Conservation (phyloP, 148 eudicot genomes). For the Selenicereus undatus region DNA sequence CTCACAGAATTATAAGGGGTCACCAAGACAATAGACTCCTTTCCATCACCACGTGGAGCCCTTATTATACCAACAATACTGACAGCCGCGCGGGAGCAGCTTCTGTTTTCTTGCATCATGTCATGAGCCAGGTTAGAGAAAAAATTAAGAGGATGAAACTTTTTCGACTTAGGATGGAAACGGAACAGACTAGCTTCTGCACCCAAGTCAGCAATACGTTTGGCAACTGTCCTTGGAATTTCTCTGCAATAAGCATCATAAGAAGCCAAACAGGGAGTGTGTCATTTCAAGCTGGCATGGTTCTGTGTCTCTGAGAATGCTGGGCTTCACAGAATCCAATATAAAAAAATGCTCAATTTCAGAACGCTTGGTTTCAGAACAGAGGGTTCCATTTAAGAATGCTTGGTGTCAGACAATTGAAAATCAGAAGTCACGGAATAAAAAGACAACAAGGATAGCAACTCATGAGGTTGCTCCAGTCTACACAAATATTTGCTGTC, state of each 20-base stretch:
- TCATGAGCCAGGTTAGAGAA: slow-evolving; percentile 58
- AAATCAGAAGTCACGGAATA: neutral
- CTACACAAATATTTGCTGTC: neutral
- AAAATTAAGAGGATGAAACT: slow-evolving; percentile 77
- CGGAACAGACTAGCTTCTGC: slow-evolving; percentile 81
- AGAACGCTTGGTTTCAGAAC: neutral
- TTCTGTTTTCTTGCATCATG: slow-evolving; percentile 47
- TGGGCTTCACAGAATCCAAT: too few species aligned
- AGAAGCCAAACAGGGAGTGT: neutral
- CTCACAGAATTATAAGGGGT: slow-evolving; percentile 81
- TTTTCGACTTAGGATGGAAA: slow-evolving; percentile 48
- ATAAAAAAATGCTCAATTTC: neutral
- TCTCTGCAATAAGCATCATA: slow-evolving; percentile 42
- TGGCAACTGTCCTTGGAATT: slow-evolving; percentile 54
- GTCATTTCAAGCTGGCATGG: neutral
- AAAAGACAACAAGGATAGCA: neutral
- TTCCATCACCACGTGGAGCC: slow-evolving; percentile 98
- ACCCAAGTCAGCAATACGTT: slow-evolving; percentile 59
- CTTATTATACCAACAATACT: slow-evolving; percentile 83
- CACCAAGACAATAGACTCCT: slow-evolving; percentile 88
- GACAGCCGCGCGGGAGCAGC: slow-evolving; percentile 47
- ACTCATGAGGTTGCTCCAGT: neutral
- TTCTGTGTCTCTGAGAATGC: neutral
- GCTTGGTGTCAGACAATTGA: neutral
- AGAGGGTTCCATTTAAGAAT: too few species aligned